phyloP scores from a whole-genome alignment of 2,329 filamentous ascomycete genomes.

The Pochonia chlamydosporia region DNA sequence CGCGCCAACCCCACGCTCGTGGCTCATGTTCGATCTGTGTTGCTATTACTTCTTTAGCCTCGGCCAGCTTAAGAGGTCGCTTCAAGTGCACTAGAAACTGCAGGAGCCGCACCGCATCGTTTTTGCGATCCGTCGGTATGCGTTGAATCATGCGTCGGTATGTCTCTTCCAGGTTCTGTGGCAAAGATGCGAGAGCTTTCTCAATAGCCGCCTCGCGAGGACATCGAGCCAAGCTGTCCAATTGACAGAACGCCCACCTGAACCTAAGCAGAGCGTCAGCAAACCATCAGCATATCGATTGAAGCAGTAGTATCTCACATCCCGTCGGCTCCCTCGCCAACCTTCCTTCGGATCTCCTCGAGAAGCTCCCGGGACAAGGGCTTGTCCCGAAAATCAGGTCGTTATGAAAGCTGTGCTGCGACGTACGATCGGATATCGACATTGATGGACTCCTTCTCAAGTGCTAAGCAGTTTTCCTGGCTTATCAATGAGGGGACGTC shows the following conservation, averaged over 20 bases:
- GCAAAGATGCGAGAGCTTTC: slow-evolving; percentile 11
- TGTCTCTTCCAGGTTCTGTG: slow-evolving; percentile 16
- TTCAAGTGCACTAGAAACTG: slow-evolving; percentile 16
- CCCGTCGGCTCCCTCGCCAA: slow-evolving; percentile 18
- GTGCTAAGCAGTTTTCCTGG: slow-evolving; percentile 11
- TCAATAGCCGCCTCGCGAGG: slow-evolving; percentile 1
- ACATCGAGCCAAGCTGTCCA: slow-evolving; percentile 18
- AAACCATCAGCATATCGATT: neutral
- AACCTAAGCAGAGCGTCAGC: slow-evolving; percentile 14
- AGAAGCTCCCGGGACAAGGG: slow-evolving; percentile 8
- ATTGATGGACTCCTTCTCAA: slow-evolving; percentile 13
- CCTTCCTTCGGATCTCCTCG: slow-evolving; percentile 5
- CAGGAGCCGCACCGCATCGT: slow-evolving; percentile 12
- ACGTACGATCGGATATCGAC: slow-evolving; percentile 13
- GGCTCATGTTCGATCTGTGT: slow-evolving; percentile 11
- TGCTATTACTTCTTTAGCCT: slow-evolving; percentile 17
- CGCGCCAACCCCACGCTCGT: too few relatives aligned
- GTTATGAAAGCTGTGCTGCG: slow-evolving; percentile 9
- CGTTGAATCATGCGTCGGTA: slow-evolving; percentile 14
- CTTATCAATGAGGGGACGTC: slow-evolving; percentile 8
- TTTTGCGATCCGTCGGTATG: slow-evolving; percentile 9
- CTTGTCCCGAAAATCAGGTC: slow-evolving; percentile 14
- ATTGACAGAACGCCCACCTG: slow-evolving; percentile 21
- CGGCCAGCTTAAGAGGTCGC: slow-evolving; percentile 10
- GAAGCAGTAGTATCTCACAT: slow-evolving; percentile 18